Base-by-base conservation (phyloP, 371 early-diverging fungal genomes). In the Mycotypha africana region DNA sequence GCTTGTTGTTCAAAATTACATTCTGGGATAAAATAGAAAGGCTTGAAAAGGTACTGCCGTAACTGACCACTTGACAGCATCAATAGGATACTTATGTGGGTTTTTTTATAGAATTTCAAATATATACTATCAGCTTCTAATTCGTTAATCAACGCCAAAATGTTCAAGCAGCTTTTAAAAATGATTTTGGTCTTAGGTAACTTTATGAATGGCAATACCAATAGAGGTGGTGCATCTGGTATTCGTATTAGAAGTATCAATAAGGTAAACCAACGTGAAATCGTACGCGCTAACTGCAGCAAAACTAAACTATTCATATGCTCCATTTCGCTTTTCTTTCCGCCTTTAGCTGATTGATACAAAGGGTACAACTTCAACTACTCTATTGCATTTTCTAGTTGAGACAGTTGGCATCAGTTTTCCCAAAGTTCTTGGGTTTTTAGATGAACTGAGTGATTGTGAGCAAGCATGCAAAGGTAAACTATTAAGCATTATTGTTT, bases 151-250 rank as follows among this genome's bases (percentile, higher is more conserved):
- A 60, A 74, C 5, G 67, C 70, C 3, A 70, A 75, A 23, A 39
- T 41, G 16, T 79, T 83, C 46, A 60, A 68, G 3, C 54, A 71
- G 19, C 35, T 83, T 2, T 63, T 81, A 6, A 69, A 88, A 70
- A 58, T 93, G 38, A 85, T 95, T 25, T 58, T 95, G 40, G 74
- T 88, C 8, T 62, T 94, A 15, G 94, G 96, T 32, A 95, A 95
- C 60, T 93, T 75, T 57, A 85, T 95, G 87, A 95, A 95, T 65
- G 89, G 89, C 4, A 79, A 85, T 10, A 82, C 86, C 0, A 84
- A 83, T 57, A 82, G 88, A 37, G 95, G 96, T 17, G 88, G 90
- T 1, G 92, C 92, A 0, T 90, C 84, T 64, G 96, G 94, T 4
- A 89, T 94, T 60, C 82, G 81, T 48, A 89, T 94, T 45, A 72